A percentile compares a stretch with the other conserved stretches of the same genome.
These are phyloP conservation scores for Phytophthora cactorum DNA, from an alignment of 352 stramenopile genomes.

Conservation along the genomic window DNA sequence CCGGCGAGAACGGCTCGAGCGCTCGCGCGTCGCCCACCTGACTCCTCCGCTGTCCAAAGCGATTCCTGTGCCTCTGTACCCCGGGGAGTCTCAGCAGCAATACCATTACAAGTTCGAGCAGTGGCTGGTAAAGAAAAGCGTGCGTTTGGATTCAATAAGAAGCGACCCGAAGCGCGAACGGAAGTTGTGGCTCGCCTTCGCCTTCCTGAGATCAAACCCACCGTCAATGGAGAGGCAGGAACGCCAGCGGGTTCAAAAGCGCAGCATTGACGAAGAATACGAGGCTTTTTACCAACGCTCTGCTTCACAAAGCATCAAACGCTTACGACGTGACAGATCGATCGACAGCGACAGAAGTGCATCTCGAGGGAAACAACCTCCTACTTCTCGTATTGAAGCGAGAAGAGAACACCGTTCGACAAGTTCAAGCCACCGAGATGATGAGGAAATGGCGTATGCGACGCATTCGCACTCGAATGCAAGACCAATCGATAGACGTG, in stretches of 20 bases:
- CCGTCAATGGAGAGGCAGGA: not conserved
- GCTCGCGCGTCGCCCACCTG: not conserved
- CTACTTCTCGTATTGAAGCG: not conserved
- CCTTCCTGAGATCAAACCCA: not conserved
- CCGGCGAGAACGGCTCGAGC: constrained; percentile 1
- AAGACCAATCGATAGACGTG: constrained; percentile 5
- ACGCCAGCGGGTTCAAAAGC: constrained; percentile 5
- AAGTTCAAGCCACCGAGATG: not conserved
- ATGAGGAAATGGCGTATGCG: not conserved
- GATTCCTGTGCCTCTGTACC: constrained; percentile 40
- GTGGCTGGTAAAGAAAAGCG: constrained; percentile 9
- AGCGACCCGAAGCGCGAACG: constrained; percentile 14
- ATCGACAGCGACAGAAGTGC: constrained; percentile 16
- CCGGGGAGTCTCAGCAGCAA: constrained; percentile 32
- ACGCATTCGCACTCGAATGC: not conserved
- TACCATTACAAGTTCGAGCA: constrained; percentile 25
- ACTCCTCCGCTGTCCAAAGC: not conserved
- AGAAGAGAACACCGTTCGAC: not conserved
- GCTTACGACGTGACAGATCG: constrained; percentile 6
- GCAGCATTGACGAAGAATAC: constrained; percentile 23
- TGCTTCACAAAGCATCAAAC: constrained; percentile 12
- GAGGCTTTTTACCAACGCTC: constrained; percentile 15
- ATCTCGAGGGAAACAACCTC: not conserved
- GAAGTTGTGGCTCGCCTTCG: constrained; percentile 23
- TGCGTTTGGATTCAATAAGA: constrained; percentile 6